Evolutionary conservation across 1,139 yeast genomes (phyloP), one percentile per base, ranked within the genome.

Genomic region (Kazachstania sp.): DNA sequence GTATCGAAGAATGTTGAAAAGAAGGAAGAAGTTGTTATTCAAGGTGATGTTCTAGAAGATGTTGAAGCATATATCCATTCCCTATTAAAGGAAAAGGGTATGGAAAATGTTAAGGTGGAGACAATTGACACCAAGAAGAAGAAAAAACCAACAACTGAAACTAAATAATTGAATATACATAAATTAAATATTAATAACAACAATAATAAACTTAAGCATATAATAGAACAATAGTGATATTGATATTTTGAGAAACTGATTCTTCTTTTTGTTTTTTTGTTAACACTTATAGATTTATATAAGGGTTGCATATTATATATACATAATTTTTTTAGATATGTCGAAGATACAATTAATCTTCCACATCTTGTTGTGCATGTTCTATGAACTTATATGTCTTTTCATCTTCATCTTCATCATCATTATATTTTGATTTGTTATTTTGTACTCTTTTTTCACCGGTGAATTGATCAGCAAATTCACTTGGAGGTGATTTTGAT

Each of bases 41-140:
- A 90, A 70, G 98, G 98, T 58, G 98, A 92, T 66, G 94, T 90
- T 42, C 84, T 90, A 53, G 96, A 88, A 56, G 95, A 85, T 60
- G 95, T 92, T 23, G 94, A 84, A 61, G 84, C 72, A 15, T 86
- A 84, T 60, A 78, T 90, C 51, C 79, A 75, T 48, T 78, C 77
- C 46, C 69, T 88, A 54, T 73, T 90, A 58, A 81, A 81, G 58
- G 95, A 87, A 57, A 84, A 86, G 69, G 95, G 95, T 0, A 70
- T 90, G 54, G 73, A 79, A 48, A 88, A 85, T 54, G 86, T 90
- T 54, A 86, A 87, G 68, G 94, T 90, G 26, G 97, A 88, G 66
- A 86, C 81, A 57, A 73, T 83, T 26, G 94, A 84, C 56, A 95
- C 83, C 71, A 83, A 82, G 69, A 82, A 81, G 69, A 83, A 83